phyloP scores from a whole-genome alignment of 495 filamentous ascomycete species.

The Hypoxylon crocopeplum region DNA sequence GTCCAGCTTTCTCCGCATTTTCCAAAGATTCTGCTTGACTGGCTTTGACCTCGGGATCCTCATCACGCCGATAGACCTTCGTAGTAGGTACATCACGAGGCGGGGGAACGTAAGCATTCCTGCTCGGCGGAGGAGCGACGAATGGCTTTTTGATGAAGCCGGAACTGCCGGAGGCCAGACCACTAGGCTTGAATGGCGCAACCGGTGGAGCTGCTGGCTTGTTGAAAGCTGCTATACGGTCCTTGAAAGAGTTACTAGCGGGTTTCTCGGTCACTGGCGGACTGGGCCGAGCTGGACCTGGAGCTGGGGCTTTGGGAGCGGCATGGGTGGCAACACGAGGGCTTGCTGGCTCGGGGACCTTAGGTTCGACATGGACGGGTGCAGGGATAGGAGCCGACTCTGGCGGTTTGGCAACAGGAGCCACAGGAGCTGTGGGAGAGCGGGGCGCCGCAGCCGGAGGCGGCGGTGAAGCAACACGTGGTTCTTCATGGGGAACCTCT shows the following conservation, averaged over 20 bases:
- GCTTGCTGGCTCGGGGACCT: slow-evolving; percentile 35
- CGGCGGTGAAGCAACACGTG: slow-evolving; percentile 34
- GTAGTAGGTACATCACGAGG: slow-evolving; percentile 66
- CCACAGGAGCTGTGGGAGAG: slow-evolving; percentile 36
- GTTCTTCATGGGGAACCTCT: slow-evolving; percentile 43
- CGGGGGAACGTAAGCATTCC: slow-evolving; percentile 87
- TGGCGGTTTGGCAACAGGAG: slow-evolving; percentile 47
- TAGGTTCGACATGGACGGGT: slow-evolving; percentile 47
- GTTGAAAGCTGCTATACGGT: slow-evolving; percentile 97
- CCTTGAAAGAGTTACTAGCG: slow-evolving; percentile 76
- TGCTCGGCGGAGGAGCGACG: slow-evolving; percentile 91
- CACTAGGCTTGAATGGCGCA: slow-evolving; percentile 83
- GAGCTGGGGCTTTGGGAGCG: slow-evolving; percentile 57
- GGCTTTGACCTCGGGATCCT: slow-evolving; percentile 82
- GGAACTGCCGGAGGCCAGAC: slow-evolving; percentile 60
- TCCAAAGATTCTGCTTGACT: slow-evolving; percentile 64
- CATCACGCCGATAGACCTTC: slow-evolving; percentile 85
- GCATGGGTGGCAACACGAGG: slow-evolving; percentile 43
- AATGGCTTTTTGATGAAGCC: slow-evolving; percentile 98
- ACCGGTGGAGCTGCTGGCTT: slow-evolving; percentile 84
- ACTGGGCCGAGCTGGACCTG: slow-evolving; percentile 54
- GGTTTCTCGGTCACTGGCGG: slow-evolving; percentile 84
- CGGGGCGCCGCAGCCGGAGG: slow-evolving; percentile 37
- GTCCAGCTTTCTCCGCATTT: slow-evolving; percentile 64
- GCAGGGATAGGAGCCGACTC: slow-evolving; percentile 52